Evolutionary conservation across 768 basidiomycete genomes (phyloP).

Genomic region (Hericium erinaceus): DNA sequence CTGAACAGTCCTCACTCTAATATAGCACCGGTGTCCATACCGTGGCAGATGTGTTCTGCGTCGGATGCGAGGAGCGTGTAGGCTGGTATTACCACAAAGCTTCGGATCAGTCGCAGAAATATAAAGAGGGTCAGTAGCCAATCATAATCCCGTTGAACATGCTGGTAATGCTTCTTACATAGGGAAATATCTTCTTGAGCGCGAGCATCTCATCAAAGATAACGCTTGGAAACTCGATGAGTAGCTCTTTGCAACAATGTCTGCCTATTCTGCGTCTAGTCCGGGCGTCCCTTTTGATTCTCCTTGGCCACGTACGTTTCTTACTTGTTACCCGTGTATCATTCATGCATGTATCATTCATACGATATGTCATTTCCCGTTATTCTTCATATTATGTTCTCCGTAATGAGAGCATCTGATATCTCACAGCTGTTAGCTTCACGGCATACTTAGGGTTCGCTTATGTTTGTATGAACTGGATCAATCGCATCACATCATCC

Average conservation of each 20-base stretch:
- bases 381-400: too few relatives aligned
- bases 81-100: conserved; percentile 85
- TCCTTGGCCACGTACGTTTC: background rate
- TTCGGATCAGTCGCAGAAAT: conserved; percentile 67
- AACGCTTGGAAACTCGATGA: conserved; percentile 68
- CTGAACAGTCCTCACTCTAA: background rate
- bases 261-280: too few relatives aligned
- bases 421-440: background rate
- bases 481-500: conserved; percentile 20
- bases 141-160: background rate
- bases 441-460: background rate
- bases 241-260: conserved; percentile 6
- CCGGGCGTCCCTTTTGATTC: too few relatives aligned
- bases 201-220: conserved; percentile 73
- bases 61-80: conserved; percentile 68
- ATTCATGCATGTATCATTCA: background rate
- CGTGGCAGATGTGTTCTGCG: conserved; percentile 72
- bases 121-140: conserved; percentile 63
- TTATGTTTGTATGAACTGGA: conserved; percentile 23
- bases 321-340: background rate
- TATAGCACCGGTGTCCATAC: conserved; percentile 70
- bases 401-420: background rate
- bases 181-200: conserved; percentile 79
- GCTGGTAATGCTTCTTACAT: background rate
- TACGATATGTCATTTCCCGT: background rate